Conservation (phyloP, 2,329 filamentous ascomycete species). For the Beauveria bassiana region DNA sequence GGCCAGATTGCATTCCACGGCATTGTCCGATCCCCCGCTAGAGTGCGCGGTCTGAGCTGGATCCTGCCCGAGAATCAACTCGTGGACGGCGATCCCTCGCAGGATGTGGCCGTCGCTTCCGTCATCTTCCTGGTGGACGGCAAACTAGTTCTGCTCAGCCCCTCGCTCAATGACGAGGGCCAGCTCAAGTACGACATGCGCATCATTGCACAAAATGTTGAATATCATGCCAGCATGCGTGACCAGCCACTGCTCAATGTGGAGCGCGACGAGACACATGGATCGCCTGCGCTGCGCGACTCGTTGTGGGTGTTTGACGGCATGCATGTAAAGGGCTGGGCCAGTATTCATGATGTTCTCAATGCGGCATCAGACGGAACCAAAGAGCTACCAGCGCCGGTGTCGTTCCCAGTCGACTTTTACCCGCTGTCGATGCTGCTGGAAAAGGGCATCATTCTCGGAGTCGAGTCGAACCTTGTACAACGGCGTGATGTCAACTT, state of each 20-base stretch:
- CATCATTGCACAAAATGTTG: conserved; percentile 89
- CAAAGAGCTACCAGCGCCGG: conserved; percentile 64
- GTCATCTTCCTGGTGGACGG: conserved; percentile 96
- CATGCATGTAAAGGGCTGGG: conserved; percentile 77
- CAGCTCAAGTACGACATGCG: conserved; percentile 98
- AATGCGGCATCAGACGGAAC: conserved; percentile 59
- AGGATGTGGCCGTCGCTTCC: conserved; percentile 88
- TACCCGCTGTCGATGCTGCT: conserved; percentile 84
- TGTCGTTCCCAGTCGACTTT: conserved; percentile 83
- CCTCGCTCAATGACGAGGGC: conserved; percentile 71
- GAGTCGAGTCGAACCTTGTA: conserved; percentile 87
- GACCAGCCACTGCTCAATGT: conserved; percentile 56
- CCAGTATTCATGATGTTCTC: conserved; percentile 78
- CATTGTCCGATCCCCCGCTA: conserved; percentile 85
- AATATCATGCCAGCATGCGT: conserved; percentile 88
- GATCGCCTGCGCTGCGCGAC: conserved; percentile 55
- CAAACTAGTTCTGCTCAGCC: conserved; percentile 86
- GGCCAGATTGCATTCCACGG: conserved; percentile 97
- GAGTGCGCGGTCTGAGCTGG: conserved; percentile 92
- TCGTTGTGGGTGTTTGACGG: conserved; percentile 96
- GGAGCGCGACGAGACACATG: conserved; percentile 21
- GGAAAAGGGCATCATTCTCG: conserved; percentile 84
- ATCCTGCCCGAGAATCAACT: conserved; percentile 87
- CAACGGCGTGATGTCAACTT: conserved; percentile 88
- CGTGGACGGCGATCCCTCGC: conserved; percentile 83